Evolutionary conservation across 805 yeast species (phyloP), one percentile per base, ranked within the genome.

Genomic region (Metschnikowia baotianmanensis): DNA sequence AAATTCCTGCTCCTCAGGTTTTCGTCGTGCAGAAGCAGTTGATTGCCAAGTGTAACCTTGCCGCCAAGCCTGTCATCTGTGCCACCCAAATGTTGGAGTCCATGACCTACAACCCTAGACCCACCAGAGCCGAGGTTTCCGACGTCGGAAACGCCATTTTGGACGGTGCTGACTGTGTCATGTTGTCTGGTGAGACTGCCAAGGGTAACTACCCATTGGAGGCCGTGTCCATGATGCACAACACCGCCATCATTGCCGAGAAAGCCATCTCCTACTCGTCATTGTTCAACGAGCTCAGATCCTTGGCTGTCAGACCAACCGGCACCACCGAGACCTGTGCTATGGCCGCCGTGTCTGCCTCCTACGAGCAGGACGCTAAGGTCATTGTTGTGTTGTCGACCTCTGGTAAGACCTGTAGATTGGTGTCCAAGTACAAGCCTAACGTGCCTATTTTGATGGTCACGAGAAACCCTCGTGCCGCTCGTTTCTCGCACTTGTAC

Each of bases 11-110:
- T 54, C 91, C 97, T 52, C 95, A 90, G 76, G 99, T 93, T 51
- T 90, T 93, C 69, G 89, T 93, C 59, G 98, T 90, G 58, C 99
- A 93, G 77, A 93, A 93, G 81, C 96, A 90, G 77, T 79, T 93
- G 75, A 91, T 93, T 67, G 98, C 99, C 64, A 93, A 93, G 77
- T 93, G 96, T 80, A 95, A 93, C 83, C 76, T 91, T 67, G 98
- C 96, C 55, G 99, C 97, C 69, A 93, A 93, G 82, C 99, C 99
- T 63, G 97, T 89, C 57, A 89, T 93, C 67, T 93, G 99, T 77
- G 99, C 99, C 55, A 93, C 99, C 53, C 99, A 93, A 77, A 93
- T 93, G 99, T 83, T 93, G 70, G 99, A 93, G 76, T 88, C 97
- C 46, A 93, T 93, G 99, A 93, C 98, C 48, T 88, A 85, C 76